phyloP scores from a whole-genome alignment of 2,329 filamentous ascomycete species.

The Pyrenophora tritici-repentis region DNA sequence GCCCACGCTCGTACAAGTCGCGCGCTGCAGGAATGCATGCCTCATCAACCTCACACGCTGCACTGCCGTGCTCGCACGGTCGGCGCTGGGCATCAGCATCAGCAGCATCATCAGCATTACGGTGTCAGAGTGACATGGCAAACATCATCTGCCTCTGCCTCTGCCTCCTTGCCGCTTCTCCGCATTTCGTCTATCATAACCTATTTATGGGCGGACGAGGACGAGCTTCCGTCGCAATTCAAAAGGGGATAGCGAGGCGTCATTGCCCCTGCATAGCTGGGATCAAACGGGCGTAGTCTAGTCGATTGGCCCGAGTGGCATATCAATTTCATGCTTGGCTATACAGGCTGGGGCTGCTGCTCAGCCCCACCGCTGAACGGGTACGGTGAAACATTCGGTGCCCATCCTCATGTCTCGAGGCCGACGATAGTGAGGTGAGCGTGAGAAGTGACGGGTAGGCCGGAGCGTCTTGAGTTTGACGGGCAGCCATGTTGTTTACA shows the following conservation, averaged over 20 bases:
- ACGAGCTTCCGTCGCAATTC: constrained; percentile 25
- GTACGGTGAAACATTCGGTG: constrained; percentile 34
- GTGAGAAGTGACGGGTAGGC: constrained; percentile 2
- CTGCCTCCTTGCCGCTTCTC: constrained; percentile 36
- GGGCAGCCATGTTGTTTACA: background rate
- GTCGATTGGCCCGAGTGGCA: constrained; percentile 31
- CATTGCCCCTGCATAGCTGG: constrained; percentile 37
- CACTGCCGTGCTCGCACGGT: background rate
- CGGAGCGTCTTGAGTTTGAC: background rate
- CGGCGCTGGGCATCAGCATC: background rate
- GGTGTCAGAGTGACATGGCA: constrained; percentile 1
- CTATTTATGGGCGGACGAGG: constrained; percentile 44
- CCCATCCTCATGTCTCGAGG: constrained; percentile 33
- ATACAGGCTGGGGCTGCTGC: constrained; percentile 8
- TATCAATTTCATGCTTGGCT: constrained; percentile 33
- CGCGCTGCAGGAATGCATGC: background rate
- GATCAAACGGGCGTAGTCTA: constrained; percentile 17
- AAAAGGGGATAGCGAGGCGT: constrained; percentile 29
- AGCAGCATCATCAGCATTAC: background rate
- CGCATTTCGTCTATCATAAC: constrained; percentile 40
- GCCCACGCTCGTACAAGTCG: background rate
- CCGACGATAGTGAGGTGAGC: constrained; percentile 1
- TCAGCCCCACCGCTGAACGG: constrained; percentile 24
- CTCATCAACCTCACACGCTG: constrained; percentile 1
- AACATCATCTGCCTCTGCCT: constrained; percentile 14